A percentile compares a stretch with the other conserved stretches of the same genome.
Conservation (phyloP, 1,284 basidiomycete species). For the Ganoderma boninense region DNA sequence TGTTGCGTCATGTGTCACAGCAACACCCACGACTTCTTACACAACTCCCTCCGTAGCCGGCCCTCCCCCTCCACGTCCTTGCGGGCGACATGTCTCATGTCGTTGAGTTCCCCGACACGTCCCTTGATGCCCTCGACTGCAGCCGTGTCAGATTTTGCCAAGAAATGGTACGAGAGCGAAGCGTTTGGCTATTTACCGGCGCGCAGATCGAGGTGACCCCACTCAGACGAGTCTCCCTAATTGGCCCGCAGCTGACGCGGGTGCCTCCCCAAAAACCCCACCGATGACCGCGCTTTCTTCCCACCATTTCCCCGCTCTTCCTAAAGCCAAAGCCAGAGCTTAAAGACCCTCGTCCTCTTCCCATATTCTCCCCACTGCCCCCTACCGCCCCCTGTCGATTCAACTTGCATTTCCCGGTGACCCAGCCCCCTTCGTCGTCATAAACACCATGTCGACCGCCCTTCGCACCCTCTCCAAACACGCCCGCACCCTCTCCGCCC, state of each 20-base stretch:
- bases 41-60: background rate
- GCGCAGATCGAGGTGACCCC: slow-evolving; percentile 29
- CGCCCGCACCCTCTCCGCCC: slow-evolving; percentile 41
- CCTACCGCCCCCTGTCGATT: slow-evolving; percentile 12
- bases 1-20: slow-evolving; percentile 7
- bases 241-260: slow-evolving; percentile 22
- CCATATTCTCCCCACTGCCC: slow-evolving; percentile 16
- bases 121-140: background rate
- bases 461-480: slow-evolving; percentile 42
- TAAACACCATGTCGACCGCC: slow-evolving; percentile 37
- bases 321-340: slow-evolving; percentile 7
- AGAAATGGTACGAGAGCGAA: slow-evolving; percentile 30
- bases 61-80: background rate
- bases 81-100: background rate
- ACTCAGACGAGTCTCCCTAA: slow-evolving; percentile 20
- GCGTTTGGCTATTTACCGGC: slow-evolving; percentile 21
- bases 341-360: background rate
- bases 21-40: background rate
- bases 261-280: slow-evolving; percentile 41
- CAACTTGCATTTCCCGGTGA: slow-evolving; percentile 2
- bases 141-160: background rate
- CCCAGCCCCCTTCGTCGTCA: slow-evolving; percentile 14
- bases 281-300: slow-evolving; percentile 37
- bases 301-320: slow-evolving; percentile 30
- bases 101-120: too few species aligned